Base-by-base conservation (phyloP, 805 yeast genomes). In the Saccharomycopsis fermentans region DNA sequence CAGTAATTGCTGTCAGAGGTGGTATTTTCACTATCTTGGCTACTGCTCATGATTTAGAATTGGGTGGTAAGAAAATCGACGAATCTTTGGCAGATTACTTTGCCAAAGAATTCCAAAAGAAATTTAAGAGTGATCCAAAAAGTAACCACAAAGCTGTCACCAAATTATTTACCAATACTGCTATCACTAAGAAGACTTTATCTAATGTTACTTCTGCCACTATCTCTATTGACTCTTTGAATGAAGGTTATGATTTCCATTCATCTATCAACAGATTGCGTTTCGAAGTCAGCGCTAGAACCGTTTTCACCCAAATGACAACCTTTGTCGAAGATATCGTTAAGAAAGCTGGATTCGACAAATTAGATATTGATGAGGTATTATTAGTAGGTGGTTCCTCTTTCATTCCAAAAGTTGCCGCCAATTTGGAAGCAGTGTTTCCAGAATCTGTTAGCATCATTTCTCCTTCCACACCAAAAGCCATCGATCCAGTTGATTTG, bases 191-290 rank as follows among this genome's bases (percentile, higher is more conserved):
- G 78, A 89, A 89, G 77, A 94, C 99, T 48, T 78, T 94, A 67
- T 87, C 96, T 55, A 90, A 91, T 71, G 94, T 94, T 58, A 84
- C 84, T 66, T 77, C 90, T 55, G 86, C 97, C 52, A 87, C 94
- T 58, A 89, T 90, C 69, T 94, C 98, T 52, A 87, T 94, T 66
- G 99, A 94, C 74, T 87, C 96, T 24, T 80, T 94, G 64, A 92
- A 96, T 61, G 96, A 87, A 61, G 99, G 99, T 63, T 82, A 78
- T 70, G 99, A 94, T 75, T 94, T 85, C 83, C 91, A 89, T 75
- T 82, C 96, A 63, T 80, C 92, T 60, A 84, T 94, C 70, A 94
- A 94, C 81, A 87, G 98, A 78, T 78, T 94, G 76, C 83, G 97
- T 74, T 94, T 81, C 70, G 99, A 94, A 77, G 78, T 92, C 64